These are phyloP conservation scores for Ganoderma leucocontextum DNA, from an alignment of 1,284 basidiomycete genomes.

Conservation along the genomic window DNA sequence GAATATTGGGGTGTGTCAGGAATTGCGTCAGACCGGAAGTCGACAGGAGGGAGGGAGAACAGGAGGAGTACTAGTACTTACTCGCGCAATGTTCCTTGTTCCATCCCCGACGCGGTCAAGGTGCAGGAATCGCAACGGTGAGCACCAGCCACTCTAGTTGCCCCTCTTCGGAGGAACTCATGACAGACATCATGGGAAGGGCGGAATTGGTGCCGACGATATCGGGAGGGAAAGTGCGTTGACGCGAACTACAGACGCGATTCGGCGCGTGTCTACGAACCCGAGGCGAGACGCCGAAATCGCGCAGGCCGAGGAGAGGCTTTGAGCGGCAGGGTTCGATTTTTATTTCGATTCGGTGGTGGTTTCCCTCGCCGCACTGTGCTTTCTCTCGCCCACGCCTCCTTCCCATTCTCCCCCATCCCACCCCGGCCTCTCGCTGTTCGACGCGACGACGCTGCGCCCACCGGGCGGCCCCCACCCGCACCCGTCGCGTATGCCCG, in stretches of 20 bases:
- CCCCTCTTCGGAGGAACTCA: background rate
- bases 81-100: background rate
- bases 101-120: background rate
- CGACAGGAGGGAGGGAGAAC: background rate
- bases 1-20: background rate
- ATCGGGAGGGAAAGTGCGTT: slow-evolving; percentile 3
- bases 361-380: slow-evolving; percentile 2
- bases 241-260: slow-evolving; percentile 12
- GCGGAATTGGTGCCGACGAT: slow-evolving; percentile 1
- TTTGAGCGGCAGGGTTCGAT: background rate
- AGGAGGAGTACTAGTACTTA: background rate
- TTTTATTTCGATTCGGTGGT: background rate
- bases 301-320: background rate
- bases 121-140: background rate
- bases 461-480: slow-evolving; percentile 10
- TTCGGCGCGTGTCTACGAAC: slow-evolving; percentile 21
- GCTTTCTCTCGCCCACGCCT: slow-evolving; percentile 9
- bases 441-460: slow-evolving; percentile 9
- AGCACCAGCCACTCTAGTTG: background rate
- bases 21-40: slow-evolving; percentile 2
- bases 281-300: background rate
- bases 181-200: background rate
- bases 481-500: slow-evolving; percentile 6
- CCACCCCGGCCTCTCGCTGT: slow-evolving; percentile 10
- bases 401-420: slow-evolving; percentile 10